Evolutionary conservation across 257 asterid genomes (phyloP), one percentile per base, ranked within the genome.

Genomic region (Ilex aquifolium): DNA sequence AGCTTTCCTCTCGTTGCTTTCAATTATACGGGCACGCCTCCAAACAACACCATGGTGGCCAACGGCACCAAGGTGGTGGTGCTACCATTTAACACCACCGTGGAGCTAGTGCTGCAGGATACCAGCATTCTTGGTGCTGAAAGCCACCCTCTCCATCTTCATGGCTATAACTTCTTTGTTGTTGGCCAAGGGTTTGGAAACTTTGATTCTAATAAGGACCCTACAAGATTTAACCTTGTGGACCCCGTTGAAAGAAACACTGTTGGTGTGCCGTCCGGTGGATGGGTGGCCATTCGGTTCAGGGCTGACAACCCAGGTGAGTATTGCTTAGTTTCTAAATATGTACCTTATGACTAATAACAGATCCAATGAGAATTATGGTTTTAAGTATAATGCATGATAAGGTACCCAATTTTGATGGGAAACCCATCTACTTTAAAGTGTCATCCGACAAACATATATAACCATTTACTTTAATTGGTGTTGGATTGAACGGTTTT

Each of bases 101-200:
- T 85, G 67, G 91, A 88, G 55, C 60, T 81, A 59, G 82, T 88
- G 60, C 1, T 85, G 78, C 94, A 88, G 68, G 91, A 64, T 10
- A 85, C 95, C 1, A 83, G 88, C 60, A 85, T 88, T 67, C 78
- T 88, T 13, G 88, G 83, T 5, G 80, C 84, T 5, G 91, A 88
- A 72, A 83, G 87, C 72, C 95, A 87, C 62, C 95, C 95, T 39
- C 77, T 83, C 31, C 95, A 87, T 72, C 80, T 82, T 31, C 93
- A 88, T 57, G 95, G 95, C 1, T 64, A 13, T 40, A 77, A 81
- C 60, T 76, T 87, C 80, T 83, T 59, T 46, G 76, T 83, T 0
- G 80, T 85, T 0, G 95, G 95, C 16, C 85, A 77, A 46, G 95
- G 91, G 0, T 85, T 74, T 17, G 91, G 94, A 3, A 85, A 88